These are phyloP conservation scores for Mariannaea sp. DNA, from an alignment of 2,329 filamentous ascomycete species.

Conservation along the genomic window DNA sequence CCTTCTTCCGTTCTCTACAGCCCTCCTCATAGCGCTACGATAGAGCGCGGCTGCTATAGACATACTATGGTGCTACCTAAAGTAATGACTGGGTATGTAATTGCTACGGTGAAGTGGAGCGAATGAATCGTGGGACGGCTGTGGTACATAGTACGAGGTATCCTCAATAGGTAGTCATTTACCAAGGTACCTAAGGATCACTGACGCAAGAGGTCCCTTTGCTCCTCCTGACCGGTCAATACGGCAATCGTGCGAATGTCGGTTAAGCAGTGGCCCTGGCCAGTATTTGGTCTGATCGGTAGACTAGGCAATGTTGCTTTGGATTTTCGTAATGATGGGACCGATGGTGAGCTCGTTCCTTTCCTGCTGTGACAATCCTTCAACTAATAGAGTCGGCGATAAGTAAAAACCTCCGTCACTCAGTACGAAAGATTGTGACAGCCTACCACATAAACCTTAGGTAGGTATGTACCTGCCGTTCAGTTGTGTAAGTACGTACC, in stretches of 20 bases:
- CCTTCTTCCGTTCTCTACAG: constrained; percentile 13
- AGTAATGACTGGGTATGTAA: too few species aligned
- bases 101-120: background rate
- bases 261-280: constrained; percentile 15
- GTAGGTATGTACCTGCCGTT: too few species aligned
- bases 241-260: constrained; percentile 11
- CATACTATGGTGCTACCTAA: too few species aligned
- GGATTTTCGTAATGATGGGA: background rate
- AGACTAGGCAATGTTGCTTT: background rate
- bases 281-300: background rate
- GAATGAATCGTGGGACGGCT: too few species aligned
- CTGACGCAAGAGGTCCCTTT: background rate
- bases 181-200: too few species aligned
- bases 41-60: background rate
- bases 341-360: constrained; percentile 5
- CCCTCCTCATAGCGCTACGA: background rate
- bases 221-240: constrained; percentile 10
- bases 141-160: too few species aligned
- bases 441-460: too few species aligned
- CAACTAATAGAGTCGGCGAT: too few species aligned
- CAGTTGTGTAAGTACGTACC: background rate
- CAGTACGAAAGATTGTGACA: too few species aligned
- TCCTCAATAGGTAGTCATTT: too few species aligned
- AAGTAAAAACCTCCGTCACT: too few species aligned
- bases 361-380: too few species aligned